Evolutionary conservation across 176 grass and related monocot species (phyloP).

Genomic region (Alopecurus myosuroides): DNA sequence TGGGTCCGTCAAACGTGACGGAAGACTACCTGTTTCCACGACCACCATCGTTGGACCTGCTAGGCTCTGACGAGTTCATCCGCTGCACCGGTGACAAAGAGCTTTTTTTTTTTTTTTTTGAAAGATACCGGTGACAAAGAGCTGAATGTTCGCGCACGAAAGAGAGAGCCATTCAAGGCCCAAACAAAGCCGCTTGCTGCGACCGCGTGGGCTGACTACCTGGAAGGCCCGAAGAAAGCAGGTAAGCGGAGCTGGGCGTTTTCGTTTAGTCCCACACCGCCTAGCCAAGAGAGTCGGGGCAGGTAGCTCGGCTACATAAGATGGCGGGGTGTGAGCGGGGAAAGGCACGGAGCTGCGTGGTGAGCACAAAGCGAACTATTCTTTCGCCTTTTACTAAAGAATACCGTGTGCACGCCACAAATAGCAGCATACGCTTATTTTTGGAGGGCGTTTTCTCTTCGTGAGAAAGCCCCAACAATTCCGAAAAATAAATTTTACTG

Average conservation of each 20-base stretch:
- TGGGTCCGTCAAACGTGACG: background rate
- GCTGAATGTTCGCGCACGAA: background rate
- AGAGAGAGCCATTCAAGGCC: background rate
- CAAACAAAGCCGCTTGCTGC: background rate
- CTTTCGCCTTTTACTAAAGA: conserved; percentile 91
- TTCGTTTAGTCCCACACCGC: conserved; percentile 1
- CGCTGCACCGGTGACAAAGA: too few relatives aligned
- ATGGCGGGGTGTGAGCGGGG: rapidly evolving
- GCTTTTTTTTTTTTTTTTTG: too few relatives aligned
- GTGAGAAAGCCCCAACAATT: background rate
- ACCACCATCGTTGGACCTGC: background rate
- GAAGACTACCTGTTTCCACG: background rate
- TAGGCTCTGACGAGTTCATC: background rate
- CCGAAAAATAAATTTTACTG: too few relatives aligned
- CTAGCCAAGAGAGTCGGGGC: rapidly evolving
- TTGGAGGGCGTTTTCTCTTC: background rate
- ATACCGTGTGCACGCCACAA: conserved; percentile 45
- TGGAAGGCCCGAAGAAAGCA: background rate
- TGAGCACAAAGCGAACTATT: conserved; percentile 71
- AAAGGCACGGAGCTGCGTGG: conserved; percentile 34
- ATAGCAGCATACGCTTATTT: conserved; percentile 43
- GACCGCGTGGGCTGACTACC: too few relatives aligned
- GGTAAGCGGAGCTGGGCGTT: background rate
- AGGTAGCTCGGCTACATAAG: background rate
- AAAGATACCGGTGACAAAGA: background rate